phyloP scores from a whole-genome alignment of 225 moss, liverwort and hornwort genomes.

The Lunularia cruciata region DNA sequence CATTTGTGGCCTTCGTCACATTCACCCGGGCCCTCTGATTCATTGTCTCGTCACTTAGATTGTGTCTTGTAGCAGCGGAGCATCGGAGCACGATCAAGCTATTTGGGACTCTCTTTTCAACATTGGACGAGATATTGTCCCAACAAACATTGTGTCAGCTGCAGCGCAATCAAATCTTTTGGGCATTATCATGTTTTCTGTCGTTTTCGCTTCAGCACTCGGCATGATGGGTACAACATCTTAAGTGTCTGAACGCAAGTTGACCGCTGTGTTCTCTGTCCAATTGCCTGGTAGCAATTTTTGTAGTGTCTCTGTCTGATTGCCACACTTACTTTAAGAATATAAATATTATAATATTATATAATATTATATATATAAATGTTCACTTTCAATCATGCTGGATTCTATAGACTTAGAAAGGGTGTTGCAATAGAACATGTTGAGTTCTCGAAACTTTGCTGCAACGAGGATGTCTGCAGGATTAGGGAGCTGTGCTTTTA shows the following conservation, averaged over 20 bases:
- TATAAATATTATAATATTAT: no score
- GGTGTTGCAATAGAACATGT: no score
- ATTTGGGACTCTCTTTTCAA: conserved; percentile 63
- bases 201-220: conserved; percentile 66
- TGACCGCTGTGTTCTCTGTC: neutral
- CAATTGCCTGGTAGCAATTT: neutral
- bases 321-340: no score
- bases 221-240: conserved; percentile 56
- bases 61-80: conserved; percentile 10
- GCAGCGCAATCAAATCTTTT: conserved; percentile 69
- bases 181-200: conserved; percentile 76
- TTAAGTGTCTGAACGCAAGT: neutral
- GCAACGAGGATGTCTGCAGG: neutral
- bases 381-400: no score
- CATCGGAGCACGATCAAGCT: neutral
- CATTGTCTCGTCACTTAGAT: conserved; percentile 3
- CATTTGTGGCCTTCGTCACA: neutral
- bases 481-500: neutral
- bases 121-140: conserved; percentile 80
- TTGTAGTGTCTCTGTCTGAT: no score
- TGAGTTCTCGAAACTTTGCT: no score
- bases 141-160: conserved; percentile 78
- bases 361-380: no score
- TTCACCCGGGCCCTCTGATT: neutral
- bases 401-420: no score